Percentiles rank a stretch among this genome's conserved stretches.
Conservation (phyloP, 768 basidiomycete species). For the Pholiota molesta region DNA sequence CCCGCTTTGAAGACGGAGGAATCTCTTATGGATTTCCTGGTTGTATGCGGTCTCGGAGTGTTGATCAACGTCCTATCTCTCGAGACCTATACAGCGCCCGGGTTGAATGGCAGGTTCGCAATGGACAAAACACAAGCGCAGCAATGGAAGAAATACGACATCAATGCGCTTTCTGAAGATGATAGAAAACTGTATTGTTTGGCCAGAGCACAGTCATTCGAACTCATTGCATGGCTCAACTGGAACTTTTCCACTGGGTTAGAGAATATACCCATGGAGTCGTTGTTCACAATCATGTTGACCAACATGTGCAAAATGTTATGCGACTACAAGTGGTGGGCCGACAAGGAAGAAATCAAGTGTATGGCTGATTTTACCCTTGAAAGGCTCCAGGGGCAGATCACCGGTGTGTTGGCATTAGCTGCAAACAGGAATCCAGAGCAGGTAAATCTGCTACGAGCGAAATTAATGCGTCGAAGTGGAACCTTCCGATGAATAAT, state of each 20-base stretch:
- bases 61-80: not conserved
- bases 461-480: not conserved
- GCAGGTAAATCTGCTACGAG: no score
- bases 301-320: not conserved
- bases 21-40: not conserved
- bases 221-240: not conserved
- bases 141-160: not conserved
- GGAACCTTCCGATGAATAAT: not conserved
- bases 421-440: not conserved
- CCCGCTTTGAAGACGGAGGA: not conserved
- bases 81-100: not conserved
- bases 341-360: not conserved
- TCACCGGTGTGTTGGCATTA: not conserved
- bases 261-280: not conserved
- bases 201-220: not conserved
- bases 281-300: not conserved
- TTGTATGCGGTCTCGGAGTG: not conserved
- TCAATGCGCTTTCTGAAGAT: not conserved
- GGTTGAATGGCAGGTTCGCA: not conserved
- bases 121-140: not conserved
- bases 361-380: not conserved
- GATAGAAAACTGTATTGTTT: not conserved
- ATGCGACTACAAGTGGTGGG: conserved; percentile 2
- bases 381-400: not conserved
- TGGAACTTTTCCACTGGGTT: not conserved